A percentile compares a stretch with the other conserved stretches of the same genome.
Evolutionary conservation across 441 rosid species (phyloP).

Genomic region (Euphorbia celastroides): DNA sequence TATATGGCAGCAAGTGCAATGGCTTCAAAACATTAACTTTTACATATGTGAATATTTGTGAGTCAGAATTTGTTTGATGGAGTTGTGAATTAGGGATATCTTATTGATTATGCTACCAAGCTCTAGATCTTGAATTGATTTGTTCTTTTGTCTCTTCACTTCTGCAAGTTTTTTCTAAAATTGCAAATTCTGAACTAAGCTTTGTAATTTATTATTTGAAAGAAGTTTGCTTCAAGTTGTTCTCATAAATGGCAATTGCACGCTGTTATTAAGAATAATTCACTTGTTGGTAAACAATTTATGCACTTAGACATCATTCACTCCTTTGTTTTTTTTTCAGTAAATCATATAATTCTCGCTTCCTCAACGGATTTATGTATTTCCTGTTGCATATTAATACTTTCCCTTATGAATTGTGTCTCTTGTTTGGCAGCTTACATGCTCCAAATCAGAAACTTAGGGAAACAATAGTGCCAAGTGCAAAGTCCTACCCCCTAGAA

Average conservation of each 20-base stretch:
- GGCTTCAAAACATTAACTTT: background rate
- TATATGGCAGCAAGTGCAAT: background rate
- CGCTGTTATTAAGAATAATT: too few species aligned
- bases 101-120: slow-evolving; percentile 1
- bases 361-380: background rate
- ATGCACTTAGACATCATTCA: background rate
- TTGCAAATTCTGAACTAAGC: background rate
- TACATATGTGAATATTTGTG: background rate
- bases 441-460: slow-evolving; percentile 91
- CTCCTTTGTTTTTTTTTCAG: background rate
- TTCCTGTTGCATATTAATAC: slow-evolving; percentile 2
- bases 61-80: background rate
- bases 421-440: slow-evolving; percentile 53
- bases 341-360: background rate
- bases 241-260: background rate
- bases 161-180: background rate
- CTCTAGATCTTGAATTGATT: background rate
- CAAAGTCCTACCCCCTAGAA: slow-evolving; percentile 84
- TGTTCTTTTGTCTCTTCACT: background rate
- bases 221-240: background rate
- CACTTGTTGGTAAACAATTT: background rate
- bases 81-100: background rate
- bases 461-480: slow-evolving; percentile 90
- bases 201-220: background rate
- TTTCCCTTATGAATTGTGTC: background rate